Evolutionary conservation across 2,329 filamentous ascomycete genomes (phyloP).

Genomic region (Aspergillus aculeatus): DNA sequence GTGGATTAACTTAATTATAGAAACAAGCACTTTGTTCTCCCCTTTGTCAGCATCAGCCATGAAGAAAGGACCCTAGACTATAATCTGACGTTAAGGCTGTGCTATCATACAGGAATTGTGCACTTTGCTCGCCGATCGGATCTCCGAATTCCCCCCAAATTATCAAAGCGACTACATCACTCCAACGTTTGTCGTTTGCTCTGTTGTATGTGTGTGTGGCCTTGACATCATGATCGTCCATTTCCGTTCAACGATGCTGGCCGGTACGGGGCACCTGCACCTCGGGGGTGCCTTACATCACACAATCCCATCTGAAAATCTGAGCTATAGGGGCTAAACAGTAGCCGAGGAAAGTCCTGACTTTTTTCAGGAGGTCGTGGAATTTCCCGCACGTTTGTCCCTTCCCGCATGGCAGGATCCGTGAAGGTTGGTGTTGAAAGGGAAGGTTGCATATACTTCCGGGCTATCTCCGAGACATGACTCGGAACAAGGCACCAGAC

Average conservation of each 20-base stretch:
- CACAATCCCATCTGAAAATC: not conserved
- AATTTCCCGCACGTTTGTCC: not conserved
- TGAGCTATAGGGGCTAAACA: not conserved
- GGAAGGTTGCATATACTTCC: not conserved
- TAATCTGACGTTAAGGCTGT: not conserved
- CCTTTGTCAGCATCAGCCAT: not conserved
- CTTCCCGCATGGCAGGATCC: not conserved
- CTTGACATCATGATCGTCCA: conserved; percentile 17
- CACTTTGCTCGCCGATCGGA: not conserved
- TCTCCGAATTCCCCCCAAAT: not conserved
- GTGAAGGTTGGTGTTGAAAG: not conserved
- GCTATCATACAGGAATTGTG: not conserved
- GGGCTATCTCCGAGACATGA: not conserved
- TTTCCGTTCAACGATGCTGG: not conserved
- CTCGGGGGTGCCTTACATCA: not conserved
- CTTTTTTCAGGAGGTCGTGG: not conserved
- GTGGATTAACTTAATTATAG: not conserved
- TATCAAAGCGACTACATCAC: not conserved
- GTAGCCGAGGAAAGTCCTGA: not conserved
- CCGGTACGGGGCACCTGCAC: not conserved
- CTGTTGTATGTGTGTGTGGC: not conserved
- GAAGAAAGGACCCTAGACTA: not conserved
- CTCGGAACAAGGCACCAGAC: not conserved
- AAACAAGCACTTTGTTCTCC: not conserved
- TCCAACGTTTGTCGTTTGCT: not conserved